A percentile compares a stretch with the other conserved stretches of the same genome.
These are phyloP conservation scores for Candolleomyces eurysporus DNA, from an alignment of 768 basidiomycete species.

Conservation along the genomic window DNA sequence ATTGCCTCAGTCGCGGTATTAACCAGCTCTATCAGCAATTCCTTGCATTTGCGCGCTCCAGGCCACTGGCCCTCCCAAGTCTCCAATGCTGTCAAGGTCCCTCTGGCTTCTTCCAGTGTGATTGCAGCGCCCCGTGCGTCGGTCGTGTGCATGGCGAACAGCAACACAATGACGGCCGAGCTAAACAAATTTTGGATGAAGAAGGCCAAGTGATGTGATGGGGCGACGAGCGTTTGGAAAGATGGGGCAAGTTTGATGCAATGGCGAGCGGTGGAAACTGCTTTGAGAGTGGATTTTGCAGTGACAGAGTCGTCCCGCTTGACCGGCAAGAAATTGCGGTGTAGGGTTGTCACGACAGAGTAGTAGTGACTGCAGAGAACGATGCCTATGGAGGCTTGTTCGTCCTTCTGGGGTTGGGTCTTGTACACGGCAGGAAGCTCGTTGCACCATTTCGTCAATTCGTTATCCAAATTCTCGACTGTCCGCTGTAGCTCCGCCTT, in stretches of 20 bases:
- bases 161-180: constrained; percentile 79
- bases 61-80: constrained; percentile 88
- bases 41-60: constrained; percentile 84
- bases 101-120: constrained; percentile 82
- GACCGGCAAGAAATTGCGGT: constrained; percentile 84
- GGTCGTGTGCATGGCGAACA: constrained; percentile 82
- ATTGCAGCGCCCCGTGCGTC: constrained; percentile 62
- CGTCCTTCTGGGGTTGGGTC: constrained; percentile 66
- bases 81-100: constrained; percentile 66
- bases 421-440: constrained; percentile 74
- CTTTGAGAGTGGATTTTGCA: constrained; percentile 74
- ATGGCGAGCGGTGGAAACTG: constrained; percentile 79
- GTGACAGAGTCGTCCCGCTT: constrained; percentile 67
- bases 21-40: constrained; percentile 67
- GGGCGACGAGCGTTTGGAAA: constrained; percentile 79
- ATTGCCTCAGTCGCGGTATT: constrained; percentile 72
- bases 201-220: constrained; percentile 85
- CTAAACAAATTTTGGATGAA: constrained; percentile 90
- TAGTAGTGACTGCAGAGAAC: constrained; percentile 89
- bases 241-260: constrained; percentile 85
- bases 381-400: constrained; percentile 83
- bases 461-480: constrained; percentile 75
- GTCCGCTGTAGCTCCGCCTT: constrained; percentile 72
- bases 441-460: constrained; percentile 82
- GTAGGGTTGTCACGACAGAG: constrained; percentile 81